These are phyloP conservation scores for Microbotryomycetes sp. DNA, from an alignment of 1,284 basidiomycete genomes.

Conservation along the genomic window DNA sequence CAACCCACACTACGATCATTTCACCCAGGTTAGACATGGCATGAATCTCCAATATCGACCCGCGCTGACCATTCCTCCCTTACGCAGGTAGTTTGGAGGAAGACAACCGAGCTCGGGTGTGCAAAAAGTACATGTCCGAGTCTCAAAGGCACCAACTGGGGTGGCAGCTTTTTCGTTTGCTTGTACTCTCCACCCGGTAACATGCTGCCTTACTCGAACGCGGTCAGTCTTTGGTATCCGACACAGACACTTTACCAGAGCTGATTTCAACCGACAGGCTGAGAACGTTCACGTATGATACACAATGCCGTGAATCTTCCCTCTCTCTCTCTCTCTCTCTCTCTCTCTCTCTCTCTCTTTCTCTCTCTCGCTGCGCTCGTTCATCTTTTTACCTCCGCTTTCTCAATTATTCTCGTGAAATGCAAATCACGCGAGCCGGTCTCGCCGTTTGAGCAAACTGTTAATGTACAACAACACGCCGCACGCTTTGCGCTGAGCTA, in stretches of 20 bases:
- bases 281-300: background rate
- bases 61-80: too few species aligned
- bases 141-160: background rate
- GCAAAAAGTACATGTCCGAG: background rate
- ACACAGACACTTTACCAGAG: background rate
- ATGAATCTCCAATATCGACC: too few species aligned
- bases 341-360: too few species aligned
- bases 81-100: conserved; percentile 6
- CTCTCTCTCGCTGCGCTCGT: too few species aligned
- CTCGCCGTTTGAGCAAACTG: too few species aligned
- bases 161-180: background rate
- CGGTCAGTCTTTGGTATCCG: background rate
- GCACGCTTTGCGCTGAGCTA: too few species aligned
- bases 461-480: too few species aligned
- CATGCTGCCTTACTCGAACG: background rate
- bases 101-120: conserved; percentile 12
- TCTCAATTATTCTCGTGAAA: too few species aligned
- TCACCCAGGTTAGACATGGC: conserved; percentile 8
- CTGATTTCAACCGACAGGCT: background rate
- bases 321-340: too few species aligned
- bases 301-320: too few species aligned
- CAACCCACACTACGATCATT: conserved; percentile 6
- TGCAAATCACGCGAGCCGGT: too few species aligned
- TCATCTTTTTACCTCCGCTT: too few species aligned
- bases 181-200: background rate